phyloP scores from a whole-genome alignment of 2,329 filamentous ascomycete species.

The Thelonectria blattea region DNA sequence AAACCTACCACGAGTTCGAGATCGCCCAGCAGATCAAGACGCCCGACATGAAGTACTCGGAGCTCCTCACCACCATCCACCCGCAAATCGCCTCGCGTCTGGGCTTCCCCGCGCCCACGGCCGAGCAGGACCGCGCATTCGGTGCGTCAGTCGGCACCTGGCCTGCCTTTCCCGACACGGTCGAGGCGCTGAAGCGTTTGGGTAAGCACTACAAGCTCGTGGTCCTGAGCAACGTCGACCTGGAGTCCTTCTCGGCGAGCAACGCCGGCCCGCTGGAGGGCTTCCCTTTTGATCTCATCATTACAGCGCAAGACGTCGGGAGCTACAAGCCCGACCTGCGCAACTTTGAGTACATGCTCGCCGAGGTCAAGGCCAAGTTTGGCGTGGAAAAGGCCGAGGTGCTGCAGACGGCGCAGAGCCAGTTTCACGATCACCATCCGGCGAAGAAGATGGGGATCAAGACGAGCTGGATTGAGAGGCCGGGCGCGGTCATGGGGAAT shows the following conservation, averaged over 20 bases:
- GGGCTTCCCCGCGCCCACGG: conserved; percentile 42
- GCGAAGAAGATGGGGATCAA: conserved; percentile 64
- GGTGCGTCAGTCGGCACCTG: conserved; percentile 60
- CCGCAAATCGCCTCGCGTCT: conserved; percentile 54
- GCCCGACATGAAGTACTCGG: conserved; percentile 64
- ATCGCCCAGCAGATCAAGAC: conserved; percentile 58
- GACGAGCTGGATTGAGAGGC: conserved; percentile 66
- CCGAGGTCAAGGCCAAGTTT: conserved; percentile 59
- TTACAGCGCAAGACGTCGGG: conserved; percentile 74
- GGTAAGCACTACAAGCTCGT: conserved; percentile 61
- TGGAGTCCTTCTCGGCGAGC: conserved; percentile 53
- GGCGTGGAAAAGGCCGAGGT: conserved; percentile 61
- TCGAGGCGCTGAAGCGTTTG: conserved; percentile 58
- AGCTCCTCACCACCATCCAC: conserved; percentile 60
- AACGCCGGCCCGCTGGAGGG: conserved; percentile 54
- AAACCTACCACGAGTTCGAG: conserved; percentile 51
- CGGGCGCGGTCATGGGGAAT: conserved; percentile 47
- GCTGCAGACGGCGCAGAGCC: conserved; percentile 71
- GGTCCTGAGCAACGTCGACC: conserved; percentile 64
- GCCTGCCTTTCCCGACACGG: conserved; percentile 65
- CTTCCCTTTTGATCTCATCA: conserved; percentile 63
- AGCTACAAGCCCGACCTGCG: conserved; percentile 70
- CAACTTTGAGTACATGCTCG: conserved; percentile 72
- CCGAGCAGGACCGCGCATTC: conserved; percentile 54
- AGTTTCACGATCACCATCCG: conserved; percentile 73